These are phyloP conservation scores for Casuarina glauca DNA, from an alignment of 306 rosid genomes.

Conservation along the genomic window DNA sequence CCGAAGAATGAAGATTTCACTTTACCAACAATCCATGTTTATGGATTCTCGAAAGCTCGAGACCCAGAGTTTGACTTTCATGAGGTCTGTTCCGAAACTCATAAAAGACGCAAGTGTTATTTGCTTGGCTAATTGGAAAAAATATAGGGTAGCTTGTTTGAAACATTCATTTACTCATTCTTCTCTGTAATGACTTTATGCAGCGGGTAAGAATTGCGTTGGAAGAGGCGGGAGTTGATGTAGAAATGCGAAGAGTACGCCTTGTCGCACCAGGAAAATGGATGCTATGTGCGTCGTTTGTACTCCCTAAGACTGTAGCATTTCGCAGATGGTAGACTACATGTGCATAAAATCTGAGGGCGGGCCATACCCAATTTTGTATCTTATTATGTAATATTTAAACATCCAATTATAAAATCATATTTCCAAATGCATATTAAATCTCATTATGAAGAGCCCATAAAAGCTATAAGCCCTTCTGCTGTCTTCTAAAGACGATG, in stretches of 20 bases:
- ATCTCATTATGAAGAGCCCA: no score
- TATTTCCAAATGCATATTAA: background rate
- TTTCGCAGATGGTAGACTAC: conserved; percentile 45
- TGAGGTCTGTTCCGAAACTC: conserved; percentile 48
- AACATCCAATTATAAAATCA: no score
- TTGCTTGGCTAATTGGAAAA: conserved; percentile 15
- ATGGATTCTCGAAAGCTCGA: conserved; percentile 90
- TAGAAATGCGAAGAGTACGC: conserved; percentile 78
- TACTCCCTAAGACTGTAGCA: conserved; percentile 79
- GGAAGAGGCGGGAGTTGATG: conserved; percentile 72
- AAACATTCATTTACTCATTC: background rate
- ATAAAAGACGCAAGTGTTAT: background rate
- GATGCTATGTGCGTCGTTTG: conserved; percentile 91
- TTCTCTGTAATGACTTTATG: conserved; percentile 18
- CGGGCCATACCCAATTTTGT: conserved; percentile 9
- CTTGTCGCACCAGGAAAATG: conserved; percentile 95
- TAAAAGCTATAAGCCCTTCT: no score
- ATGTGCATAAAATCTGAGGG: conserved; percentile 24
- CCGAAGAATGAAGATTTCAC: conserved; percentile 42
- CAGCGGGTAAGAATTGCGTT: conserved; percentile 87
- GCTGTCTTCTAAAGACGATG: no score
- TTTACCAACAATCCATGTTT: conserved; percentile 80
- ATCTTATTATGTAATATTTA: background rate
- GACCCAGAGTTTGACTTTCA: conserved; percentile 98
- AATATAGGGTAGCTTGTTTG: background rate